Percentiles rank a stretch among this genome's conserved stretches.
Conservation (phyloP, 2,329 filamentous ascomycete species). For the Coniochaeta hoffmannii region DNA sequence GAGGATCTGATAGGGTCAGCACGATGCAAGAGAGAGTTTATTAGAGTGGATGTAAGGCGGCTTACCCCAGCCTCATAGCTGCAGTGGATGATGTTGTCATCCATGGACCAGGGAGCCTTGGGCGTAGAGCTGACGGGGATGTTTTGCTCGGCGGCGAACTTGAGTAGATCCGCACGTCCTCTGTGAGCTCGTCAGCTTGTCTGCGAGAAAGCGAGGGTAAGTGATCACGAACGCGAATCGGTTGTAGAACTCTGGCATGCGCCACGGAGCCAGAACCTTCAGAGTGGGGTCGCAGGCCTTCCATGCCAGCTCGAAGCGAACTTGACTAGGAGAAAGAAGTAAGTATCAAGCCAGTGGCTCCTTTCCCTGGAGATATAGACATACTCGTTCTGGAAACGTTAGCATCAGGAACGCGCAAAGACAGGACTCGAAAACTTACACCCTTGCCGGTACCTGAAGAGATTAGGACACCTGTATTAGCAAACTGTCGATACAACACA, state of each 20-base stretch:
- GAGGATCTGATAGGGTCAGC: conserved; percentile 40
- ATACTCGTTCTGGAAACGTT: neutral
- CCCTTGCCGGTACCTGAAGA: conserved; percentile 43
- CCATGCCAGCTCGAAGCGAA: conserved; percentile 50
- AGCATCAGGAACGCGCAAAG: neutral
- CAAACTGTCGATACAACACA: neutral
- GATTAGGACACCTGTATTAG: no score
- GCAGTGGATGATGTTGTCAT: conserved; percentile 49
- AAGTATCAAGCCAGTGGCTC: neutral
- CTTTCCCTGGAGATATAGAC: neutral
- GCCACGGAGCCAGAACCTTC: conserved; percentile 70
- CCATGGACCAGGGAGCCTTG: conserved; percentile 61
- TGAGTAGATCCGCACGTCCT: conserved; percentile 64
- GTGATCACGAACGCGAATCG: conserved; percentile 41
- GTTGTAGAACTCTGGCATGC: conserved; percentile 61
- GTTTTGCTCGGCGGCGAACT: conserved; percentile 59
- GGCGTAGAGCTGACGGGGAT: conserved; percentile 64
- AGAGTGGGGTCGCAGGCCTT: conserved; percentile 33
- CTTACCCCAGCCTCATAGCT: neutral
- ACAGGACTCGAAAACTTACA: conserved; percentile 5
- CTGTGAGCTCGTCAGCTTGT: conserved; percentile 6
- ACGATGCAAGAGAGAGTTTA: neutral
- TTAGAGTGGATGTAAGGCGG: neutral
- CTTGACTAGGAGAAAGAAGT: conserved; percentile 36
- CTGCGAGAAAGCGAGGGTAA: neutral